Percentiles rank a stretch among this genome's conserved stretches.
Evolutionary conservation across 2,329 filamentous ascomycete species (phyloP).

Genomic region (Microcyclospora pomicola): DNA sequence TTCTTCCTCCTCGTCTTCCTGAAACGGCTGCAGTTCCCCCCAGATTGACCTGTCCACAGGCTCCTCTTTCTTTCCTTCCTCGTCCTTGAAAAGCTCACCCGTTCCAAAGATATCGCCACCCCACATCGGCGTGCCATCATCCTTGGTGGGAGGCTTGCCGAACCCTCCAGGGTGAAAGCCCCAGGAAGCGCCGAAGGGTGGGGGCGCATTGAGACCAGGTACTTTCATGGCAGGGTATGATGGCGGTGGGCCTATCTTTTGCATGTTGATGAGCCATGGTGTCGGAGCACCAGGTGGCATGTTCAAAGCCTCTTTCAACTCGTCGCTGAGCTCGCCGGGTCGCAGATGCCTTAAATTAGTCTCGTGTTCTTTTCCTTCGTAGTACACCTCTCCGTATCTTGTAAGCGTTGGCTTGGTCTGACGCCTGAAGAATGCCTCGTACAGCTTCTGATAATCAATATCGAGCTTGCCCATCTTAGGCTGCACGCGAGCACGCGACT

Average conservation of each 20-base stretch:
- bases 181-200: conserved; percentile 79
- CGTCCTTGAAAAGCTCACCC: conserved; percentile 28
- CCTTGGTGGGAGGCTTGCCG: conserved; percentile 89
- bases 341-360: conserved; percentile 84
- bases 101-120: conserved; percentile 92
- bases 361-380: conserved; percentile 96
- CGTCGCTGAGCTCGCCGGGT: conserved; percentile 78
- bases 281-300: conserved; percentile 88
- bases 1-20: conserved; percentile 58
- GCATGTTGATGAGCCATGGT: conserved; percentile 94
- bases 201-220: conserved; percentile 83
- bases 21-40: conserved; percentile 76
- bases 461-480: conserved; percentile 95
- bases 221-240: conserved; percentile 94
- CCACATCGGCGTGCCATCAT: conserved; percentile 80
- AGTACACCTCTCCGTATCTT: conserved; percentile 96
- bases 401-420: conserved; percentile 93
- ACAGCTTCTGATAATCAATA: conserved; percentile 96
- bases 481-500: conserved; percentile 83
- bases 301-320: conserved; percentile 80
- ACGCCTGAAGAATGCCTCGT: conserved; percentile 96
- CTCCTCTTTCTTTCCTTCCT: conserved; percentile 52
- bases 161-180: conserved; percentile 92
- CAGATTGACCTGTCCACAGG: conserved; percentile 77
- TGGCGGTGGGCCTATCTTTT: conserved; percentile 82